A percentile compares a stretch with the other conserved stretches of the same genome.
Evolutionary conservation across 495 filamentous ascomycete genomes (phyloP).

Genomic region (Penicillium malachiteum): DNA sequence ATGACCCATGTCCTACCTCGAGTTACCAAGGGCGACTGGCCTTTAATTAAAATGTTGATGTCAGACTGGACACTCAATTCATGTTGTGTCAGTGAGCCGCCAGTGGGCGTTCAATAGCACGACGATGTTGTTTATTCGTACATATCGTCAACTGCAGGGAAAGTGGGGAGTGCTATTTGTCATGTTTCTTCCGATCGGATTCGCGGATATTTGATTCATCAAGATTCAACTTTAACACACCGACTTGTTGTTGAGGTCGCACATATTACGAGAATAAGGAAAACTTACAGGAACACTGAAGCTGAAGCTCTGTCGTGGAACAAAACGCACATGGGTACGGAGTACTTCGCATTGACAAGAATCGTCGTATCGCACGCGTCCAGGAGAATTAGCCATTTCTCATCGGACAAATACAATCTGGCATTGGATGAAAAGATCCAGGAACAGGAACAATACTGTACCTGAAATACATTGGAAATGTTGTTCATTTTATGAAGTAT

Average conservation of each 20-base stretch:
- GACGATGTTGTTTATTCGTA: no score
- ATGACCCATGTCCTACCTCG: no score
- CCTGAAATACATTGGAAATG: background rate
- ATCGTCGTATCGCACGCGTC: background rate
- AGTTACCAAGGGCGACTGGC: no score
- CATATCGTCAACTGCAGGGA: no score
- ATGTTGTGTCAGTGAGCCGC: no score
- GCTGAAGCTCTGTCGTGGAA: constrained; percentile 2
- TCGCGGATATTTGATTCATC: background rate
- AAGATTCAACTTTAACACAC: background rate
- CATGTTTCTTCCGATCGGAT: background rate
- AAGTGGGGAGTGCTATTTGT: constrained; percentile 7
- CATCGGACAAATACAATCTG: constrained; percentile 1
- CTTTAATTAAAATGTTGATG: no score
- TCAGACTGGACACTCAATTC: no score
- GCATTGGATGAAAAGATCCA: background rate
- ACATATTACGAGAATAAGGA: no score
- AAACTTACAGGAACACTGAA: no score
- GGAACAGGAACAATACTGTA: background rate
- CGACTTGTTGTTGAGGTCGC: background rate
- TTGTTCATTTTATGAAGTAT: background rate
- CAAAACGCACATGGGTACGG: background rate
- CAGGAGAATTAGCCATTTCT: background rate
- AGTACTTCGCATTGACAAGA: background rate
- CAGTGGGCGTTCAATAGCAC: no score